Evolutionary conservation across 257 asterid genomes (phyloP).

Genomic region (Thymus quinquecostatus): DNA sequence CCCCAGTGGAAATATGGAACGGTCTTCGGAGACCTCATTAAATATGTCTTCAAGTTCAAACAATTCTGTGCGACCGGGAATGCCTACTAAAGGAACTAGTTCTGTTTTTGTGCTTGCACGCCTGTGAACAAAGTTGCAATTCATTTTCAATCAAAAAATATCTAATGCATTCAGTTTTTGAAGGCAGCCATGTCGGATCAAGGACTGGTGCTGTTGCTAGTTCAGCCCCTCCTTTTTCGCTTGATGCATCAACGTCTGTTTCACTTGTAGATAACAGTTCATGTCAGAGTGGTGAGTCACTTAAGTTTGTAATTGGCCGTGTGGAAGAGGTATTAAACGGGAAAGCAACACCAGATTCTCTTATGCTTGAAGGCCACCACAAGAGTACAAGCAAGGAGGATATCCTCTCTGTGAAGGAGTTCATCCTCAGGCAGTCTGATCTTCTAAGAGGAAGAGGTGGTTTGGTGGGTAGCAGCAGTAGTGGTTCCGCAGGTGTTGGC

Average conservation of each 20-base stretch:
- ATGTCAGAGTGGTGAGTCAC: constrained; percentile 74
- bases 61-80: constrained; percentile 51
- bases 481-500: constrained; percentile 75
- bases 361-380: constrained; percentile 77
- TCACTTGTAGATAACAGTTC: constrained; percentile 68
- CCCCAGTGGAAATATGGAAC: constrained; percentile 52
- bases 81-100: constrained; percentile 65
- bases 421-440: constrained; percentile 76
- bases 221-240: constrained; percentile 73
- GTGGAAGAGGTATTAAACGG: constrained; percentile 79
- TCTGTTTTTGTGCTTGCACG: constrained; percentile 85
- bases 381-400: constrained; percentile 69
- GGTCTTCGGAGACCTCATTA: constrained; percentile 52
- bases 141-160: constrained; percentile 82
- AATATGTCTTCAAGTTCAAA: constrained; percentile 49
- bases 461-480: constrained; percentile 50
- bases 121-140: constrained; percentile 80
- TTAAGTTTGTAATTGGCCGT: constrained; percentile 75
- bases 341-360: constrained; percentile 87
- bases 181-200: constrained; percentile 60
- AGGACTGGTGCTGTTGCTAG: constrained; percentile 56
- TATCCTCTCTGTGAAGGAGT: constrained; percentile 75
- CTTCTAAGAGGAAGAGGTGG: constrained; percentile 82
- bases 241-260: constrained; percentile 86
- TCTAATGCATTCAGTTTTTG: constrained; percentile 74